Base-by-base conservation (phyloP, 768 basidiomycete species). In the Suillus variegatus region DNA sequence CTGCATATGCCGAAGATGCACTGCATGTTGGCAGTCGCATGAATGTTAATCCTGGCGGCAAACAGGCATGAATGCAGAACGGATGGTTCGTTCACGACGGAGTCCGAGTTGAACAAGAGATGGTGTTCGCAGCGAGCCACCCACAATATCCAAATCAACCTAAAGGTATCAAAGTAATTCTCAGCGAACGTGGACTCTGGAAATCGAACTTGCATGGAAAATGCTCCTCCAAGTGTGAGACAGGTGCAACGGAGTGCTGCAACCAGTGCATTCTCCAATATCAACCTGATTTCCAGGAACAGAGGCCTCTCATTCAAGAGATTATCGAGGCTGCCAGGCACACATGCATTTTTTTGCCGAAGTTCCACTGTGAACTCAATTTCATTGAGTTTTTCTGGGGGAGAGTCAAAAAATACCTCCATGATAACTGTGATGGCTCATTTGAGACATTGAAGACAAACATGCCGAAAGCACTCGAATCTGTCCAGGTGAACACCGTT, bases 311-410 rank as follows among this genome's bases (percentile, higher is more conserved):
- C 8, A 58, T 77, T 14, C 73, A 76, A 46, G 68, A 72, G 47
- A 55, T 67, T 16, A 74, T 76, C 56, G 68, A 73, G 35, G 65
- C 46, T 2, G 64, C 64, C 6, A 73, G 72, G 0, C 76, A 77
- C 62, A 2, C 70, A 8, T 76, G 75, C 65, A 62, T 69, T 14
- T 75, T 76, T 60, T 58, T 73, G 25, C 71, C 67, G 0, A 76
- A 76, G 58, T 76, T 68, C 47, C 73, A 74, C 49, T 74, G 73
- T 61, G 70, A 73, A 61, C n/a, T n/a, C 8, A 73, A 73, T 61
- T 67, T 62, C 47, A 73, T 73, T 54, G 61, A 62, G 46, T 41
- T 66, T 61, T 72, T 67, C 63, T 74, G 77, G 74, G 78, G 76
- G 3, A 67, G 44, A n/a, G 20, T 46, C 44, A 47, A 47, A 64